A percentile compares a stretch with the other conserved stretches of the same genome.
These are phyloP conservation scores for Amesomyces nigricolor DNA, from an alignment of 2,329 filamentous ascomycete species.

Conservation along the genomic window DNA sequence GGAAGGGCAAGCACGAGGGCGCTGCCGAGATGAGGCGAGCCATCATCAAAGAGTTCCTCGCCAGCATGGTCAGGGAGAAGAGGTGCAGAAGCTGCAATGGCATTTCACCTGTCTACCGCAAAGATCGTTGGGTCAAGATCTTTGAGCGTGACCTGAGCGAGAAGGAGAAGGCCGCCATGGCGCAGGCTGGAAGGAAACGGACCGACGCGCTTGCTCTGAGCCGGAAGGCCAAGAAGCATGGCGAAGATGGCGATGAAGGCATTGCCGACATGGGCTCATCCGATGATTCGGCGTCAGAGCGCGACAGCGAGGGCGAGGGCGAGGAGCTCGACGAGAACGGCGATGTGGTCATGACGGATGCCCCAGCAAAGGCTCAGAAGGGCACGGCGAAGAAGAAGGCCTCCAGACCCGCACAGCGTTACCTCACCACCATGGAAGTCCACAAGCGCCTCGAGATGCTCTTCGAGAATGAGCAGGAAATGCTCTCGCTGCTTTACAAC, in stretches of 20 bases:
- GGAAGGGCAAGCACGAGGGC: conserved; percentile 73
- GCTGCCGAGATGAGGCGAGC: conserved; percentile 69
- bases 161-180: conserved; percentile 75
- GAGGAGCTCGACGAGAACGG: conserved; percentile 50
- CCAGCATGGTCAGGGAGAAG: conserved; percentile 61
- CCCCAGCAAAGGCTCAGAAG: conserved; percentile 32
- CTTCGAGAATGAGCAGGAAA: conserved; percentile 81
- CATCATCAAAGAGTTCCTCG: conserved; percentile 76
- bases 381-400: conserved; percentile 26
- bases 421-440: conserved; percentile 78
- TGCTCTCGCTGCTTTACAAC: conserved; percentile 80
- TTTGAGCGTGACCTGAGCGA: conserved; percentile 74
- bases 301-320: conserved; percentile 39
- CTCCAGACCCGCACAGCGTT: conserved; percentile 53
- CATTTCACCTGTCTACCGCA: conserved; percentile 77
- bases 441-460: conserved; percentile 70
- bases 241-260: conserved; percentile 58
- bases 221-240: conserved; percentile 33
- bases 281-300: conserved; percentile 36
- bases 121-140: conserved; percentile 87
- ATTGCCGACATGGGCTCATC: conserved; percentile 59
- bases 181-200: conserved; percentile 58
- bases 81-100: conserved; percentile 63
- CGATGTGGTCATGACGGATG: conserved; percentile 53
- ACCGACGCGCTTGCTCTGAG: conserved; percentile 63